Evolutionary conservation across 2,329 filamentous ascomycete genomes (phyloP).

Genomic region (Chrysoporthe deuterocubensis): DNA sequence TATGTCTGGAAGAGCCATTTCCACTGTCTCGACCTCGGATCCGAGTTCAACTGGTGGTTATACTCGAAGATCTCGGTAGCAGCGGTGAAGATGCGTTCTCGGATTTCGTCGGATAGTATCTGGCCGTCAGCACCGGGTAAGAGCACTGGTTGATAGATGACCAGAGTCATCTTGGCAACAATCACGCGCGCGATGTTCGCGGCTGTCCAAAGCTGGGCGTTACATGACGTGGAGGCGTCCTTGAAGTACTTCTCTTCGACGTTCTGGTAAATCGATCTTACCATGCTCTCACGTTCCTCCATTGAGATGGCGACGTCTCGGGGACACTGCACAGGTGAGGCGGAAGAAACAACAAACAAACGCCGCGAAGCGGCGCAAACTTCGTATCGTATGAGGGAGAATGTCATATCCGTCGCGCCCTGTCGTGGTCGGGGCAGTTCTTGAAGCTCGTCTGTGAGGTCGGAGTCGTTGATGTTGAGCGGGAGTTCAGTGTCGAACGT

Average conservation of each 20-base stretch:
- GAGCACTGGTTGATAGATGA: conserved; percentile 57
- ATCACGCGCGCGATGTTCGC: conserved; percentile 54
- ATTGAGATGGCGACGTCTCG: conserved; percentile 40
- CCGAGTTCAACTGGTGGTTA: conserved; percentile 56
- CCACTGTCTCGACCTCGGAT: conserved; percentile 53
- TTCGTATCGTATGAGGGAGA: conserved; percentile 48
- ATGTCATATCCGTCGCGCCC: conserved; percentile 58
- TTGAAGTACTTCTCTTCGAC: conserved; percentile 59
- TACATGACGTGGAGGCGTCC: conserved; percentile 50
- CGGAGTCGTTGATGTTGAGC: conserved; percentile 60
- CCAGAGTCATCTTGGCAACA: conserved; percentile 57
- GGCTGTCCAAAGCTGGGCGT: conserved; percentile 55
- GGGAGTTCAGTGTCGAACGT: conserved; percentile 59
- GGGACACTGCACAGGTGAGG: conserved; percentile 37
- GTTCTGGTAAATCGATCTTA: conserved; percentile 39
- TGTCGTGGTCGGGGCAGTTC: conserved; percentile 50
- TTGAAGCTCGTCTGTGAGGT: conserved; percentile 52
- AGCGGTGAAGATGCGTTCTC: conserved; percentile 48
- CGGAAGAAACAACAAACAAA: conserved; percentile 43
- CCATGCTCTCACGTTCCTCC: conserved; percentile 47
- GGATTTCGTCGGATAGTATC: conserved; percentile 38
- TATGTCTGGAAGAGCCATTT: conserved; percentile 65
- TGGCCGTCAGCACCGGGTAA: conserved; percentile 44
- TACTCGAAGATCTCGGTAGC: conserved; percentile 61
- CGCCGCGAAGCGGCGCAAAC: conserved; percentile 46